Evolutionary conservation across 2,329 filamentous ascomycete species (phyloP), one percentile per base, ranked within the genome.

Genomic region (Stenocarpella maydis): DNA sequence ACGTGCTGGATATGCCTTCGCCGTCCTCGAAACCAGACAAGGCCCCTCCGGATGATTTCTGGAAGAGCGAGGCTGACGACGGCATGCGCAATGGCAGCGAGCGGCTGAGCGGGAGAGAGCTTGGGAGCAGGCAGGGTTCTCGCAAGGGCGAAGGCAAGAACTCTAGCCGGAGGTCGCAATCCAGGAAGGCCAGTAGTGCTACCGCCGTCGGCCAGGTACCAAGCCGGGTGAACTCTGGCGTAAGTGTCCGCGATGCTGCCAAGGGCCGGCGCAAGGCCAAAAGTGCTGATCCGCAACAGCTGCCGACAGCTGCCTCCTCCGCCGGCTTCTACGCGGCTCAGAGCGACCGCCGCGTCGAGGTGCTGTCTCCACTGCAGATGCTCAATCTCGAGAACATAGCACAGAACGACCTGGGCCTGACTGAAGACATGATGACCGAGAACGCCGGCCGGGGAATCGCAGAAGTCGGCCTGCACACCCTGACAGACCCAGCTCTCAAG

Each of bases 381-480:
- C 87, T 97, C 34, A 95, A 96, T 72, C 88, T 98, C 1, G 96
- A 98, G 80, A 95, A 96, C 75, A 92, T 97, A 68, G 94, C 95
- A 0, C 91, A 94, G 70, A 91, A 93, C 50, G 94, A 98, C 73
- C 88, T 97, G 69, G 94, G 94, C 6, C 85, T 98, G 55, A 92
- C 91, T 0, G 94, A 97, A 77, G 93, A 96, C 65, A 91, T 98
- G 79, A 93, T 98, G 83, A 91, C 93, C 0, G 96, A 98, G 77
- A 98, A 95, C 77, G 92, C 95, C 1, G 95, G 93, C 21, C 89
- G 95, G 31, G 93, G 94, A 52, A 93, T 98, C 71, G 94, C 95
- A 5, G 92, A 97, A 80, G 91, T 95, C 34, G 91, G 93, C 0
- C 84, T 97, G 66, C 86, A 84, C 61, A 88, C 93, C 14, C 82